A percentile compares a stretch with the other conserved stretches of the same genome.
phyloP scores from a whole-genome alignment of 108 stramenopile genomes.

The Cylindrotheca fusiformis region DNA sequence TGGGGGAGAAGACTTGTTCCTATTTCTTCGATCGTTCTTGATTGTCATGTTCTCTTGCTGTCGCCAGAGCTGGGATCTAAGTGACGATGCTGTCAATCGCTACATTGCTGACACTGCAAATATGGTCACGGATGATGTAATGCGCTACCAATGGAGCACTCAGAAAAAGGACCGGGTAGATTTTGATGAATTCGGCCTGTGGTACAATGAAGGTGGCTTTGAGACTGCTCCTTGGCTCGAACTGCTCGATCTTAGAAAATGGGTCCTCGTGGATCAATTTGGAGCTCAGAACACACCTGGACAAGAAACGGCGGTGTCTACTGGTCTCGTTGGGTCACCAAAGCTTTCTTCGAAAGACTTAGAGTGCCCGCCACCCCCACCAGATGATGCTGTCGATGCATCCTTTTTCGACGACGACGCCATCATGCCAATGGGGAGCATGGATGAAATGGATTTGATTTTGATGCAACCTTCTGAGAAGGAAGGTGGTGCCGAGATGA shows the following conservation, averaged over 20 bases:
- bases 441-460: conserved; percentile 66
- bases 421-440: conserved; percentile 57
- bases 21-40: conserved; percentile 80
- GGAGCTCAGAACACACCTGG: neutral
- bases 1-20: conserved; percentile 59
- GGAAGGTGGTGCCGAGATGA: conserved; percentile 39
- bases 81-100: conserved; percentile 60
- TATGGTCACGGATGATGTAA: conserved; percentile 79
- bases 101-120: conserved; percentile 81
- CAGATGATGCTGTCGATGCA: conserved; percentile 43
- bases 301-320: neutral
- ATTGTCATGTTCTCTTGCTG: conserved; percentile 89
- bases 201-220: conserved; percentile 96
- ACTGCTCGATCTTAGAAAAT: conserved; percentile 92
- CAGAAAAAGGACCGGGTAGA: conserved; percentile 66
- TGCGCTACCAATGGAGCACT: conserved; percentile 70
- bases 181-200: conserved; percentile 90
- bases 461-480: conserved; percentile 52
- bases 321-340: conserved; percentile 7
- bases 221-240: conserved; percentile 94
- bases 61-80: conserved; percentile 77
- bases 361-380: conserved; percentile 43
- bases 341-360: neutral
- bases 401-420: conserved; percentile 43
- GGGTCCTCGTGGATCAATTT: conserved; percentile 68